Conservation (phyloP, 2,329 filamentous ascomycete species). For the Penicillium rolfsii region DNA sequence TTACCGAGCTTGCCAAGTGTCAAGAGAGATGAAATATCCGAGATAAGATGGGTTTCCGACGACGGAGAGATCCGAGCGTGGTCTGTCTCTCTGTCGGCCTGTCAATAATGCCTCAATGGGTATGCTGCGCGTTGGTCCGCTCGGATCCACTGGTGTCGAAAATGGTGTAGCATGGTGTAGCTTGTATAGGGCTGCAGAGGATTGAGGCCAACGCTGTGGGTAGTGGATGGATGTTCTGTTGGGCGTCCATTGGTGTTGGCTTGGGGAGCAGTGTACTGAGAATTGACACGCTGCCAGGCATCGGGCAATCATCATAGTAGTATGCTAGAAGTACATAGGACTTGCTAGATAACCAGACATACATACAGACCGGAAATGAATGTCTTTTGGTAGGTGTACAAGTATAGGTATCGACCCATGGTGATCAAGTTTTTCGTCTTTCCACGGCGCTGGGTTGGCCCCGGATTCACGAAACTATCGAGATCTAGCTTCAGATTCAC, state of each 20-base stretch:
- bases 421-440: not conserved
- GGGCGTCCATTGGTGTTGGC: not conserved
- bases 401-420: not conserved
- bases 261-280: not conserved
- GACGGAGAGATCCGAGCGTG: constrained; percentile 1
- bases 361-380: not conserved
- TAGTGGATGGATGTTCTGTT: not conserved
- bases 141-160: not conserved
- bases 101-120: not conserved
- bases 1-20: constrained; percentile 26
- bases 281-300: not conserved
- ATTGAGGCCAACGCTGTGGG: not conserved
- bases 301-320: no score
- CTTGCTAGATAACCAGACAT: not conserved
- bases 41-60: constrained; percentile 18
- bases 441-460: not conserved
- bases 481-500: not conserved
- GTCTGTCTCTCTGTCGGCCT: not conserved
- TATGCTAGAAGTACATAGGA: no score
- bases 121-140: not conserved
- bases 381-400: not conserved
- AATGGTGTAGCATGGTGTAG: not conserved
- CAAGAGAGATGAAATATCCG: constrained; percentile 8
- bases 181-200: not conserved
- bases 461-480: not conserved